Conservation (phyloP, 2,329 filamentous ascomycete species). For the Aspergillus carbonarius region DNA sequence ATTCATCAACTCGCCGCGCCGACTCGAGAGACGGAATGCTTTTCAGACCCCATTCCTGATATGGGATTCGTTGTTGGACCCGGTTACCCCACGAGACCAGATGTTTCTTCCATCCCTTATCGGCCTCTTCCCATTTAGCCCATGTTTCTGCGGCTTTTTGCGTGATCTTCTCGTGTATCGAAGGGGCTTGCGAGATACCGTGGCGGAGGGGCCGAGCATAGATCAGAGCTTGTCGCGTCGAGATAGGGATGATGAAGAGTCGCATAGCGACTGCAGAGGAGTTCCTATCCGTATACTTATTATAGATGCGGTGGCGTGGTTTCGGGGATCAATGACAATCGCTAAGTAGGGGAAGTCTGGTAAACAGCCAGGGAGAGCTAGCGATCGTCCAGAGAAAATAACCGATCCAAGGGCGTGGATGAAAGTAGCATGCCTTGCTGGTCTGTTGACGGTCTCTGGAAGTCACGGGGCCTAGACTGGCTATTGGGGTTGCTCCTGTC, state of each 20-base stretch:
- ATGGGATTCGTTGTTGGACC: constrained; percentile 82
- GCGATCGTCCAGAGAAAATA: constrained; percentile 21
- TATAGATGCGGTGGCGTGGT: background rate
- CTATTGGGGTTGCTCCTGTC: background rate
- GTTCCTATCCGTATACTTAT: background rate
- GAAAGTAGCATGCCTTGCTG: constrained; percentile 24
- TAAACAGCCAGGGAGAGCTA: constrained; percentile 17
- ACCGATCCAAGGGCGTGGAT: constrained; percentile 17
- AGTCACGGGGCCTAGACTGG: background rate
- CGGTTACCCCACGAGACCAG: constrained; percentile 85
- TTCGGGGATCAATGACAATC: constrained; percentile 4
- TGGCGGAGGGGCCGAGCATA: constrained; percentile 78
- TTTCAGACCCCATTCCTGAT: constrained; percentile 97
- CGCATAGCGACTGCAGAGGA: constrained; percentile 62
- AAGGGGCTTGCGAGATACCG: constrained; percentile 54
- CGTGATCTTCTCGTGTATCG: constrained; percentile 68
- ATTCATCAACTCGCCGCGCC: constrained; percentile 63
- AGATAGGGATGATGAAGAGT: constrained; percentile 89
- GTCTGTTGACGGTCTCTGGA: background rate
- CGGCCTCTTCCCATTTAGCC: constrained; percentile 82
- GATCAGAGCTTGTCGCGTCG: constrained; percentile 83
- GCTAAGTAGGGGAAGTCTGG: constrained; percentile 7
- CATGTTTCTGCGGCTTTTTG: constrained; percentile 73
- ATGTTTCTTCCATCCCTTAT: constrained; percentile 82
- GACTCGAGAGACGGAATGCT: constrained; percentile 80